Evolutionary conservation across 768 basidiomycete species (phyloP), one percentile per base, ranked within the genome.

Genomic region (Xerocomellus amylosporus): DNA sequence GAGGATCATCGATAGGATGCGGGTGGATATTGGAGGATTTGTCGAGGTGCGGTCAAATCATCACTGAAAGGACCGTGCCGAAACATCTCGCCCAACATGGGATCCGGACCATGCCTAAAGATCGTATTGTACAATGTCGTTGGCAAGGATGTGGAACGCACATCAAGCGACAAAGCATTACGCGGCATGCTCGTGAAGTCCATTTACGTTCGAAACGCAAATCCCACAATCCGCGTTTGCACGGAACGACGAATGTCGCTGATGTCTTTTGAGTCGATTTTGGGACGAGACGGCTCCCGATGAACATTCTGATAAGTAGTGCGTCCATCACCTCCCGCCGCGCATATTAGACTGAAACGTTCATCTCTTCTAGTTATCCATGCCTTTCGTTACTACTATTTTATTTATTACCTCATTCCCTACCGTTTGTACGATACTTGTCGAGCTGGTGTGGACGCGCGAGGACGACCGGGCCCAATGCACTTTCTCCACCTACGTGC

Each of bases 1-100:
- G n/a, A 17, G 44, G 4, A 22, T 7, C 8, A 19, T 37, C 50
- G 14, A 4, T 1, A 20, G 2, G 1, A 10, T 62, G 61, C 28
- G 5, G 39, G 4, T 63, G 61, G 61, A 2, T 20, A 0, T 37
- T 1, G 3, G 19, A 20, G 3, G 48, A 47, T 19, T 5, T 1
- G 17, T 36, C 19, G 1, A 28, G 8, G 2, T 65, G 64, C 5
- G 55, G 46, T 12, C 34, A 49, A 19, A 8, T 13, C 8, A 34
- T 65, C 20, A 48, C 30, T 0, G 5, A 13, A 2, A 0, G 2
- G 22, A 30, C 46, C 1, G 22, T 55, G 1, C n/a, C 53, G 9
- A 7, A 12, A 26, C 65, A 65, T 24, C 65, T 65, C 2, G 36
- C 41, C 2, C 10, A 17, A 0, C 64, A 65, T 19, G 62, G 59